These are phyloP conservation scores for Syncephalastrum monosporum DNA, from an alignment of 371 early-diverging fungal species.

Conservation along the genomic window DNA sequence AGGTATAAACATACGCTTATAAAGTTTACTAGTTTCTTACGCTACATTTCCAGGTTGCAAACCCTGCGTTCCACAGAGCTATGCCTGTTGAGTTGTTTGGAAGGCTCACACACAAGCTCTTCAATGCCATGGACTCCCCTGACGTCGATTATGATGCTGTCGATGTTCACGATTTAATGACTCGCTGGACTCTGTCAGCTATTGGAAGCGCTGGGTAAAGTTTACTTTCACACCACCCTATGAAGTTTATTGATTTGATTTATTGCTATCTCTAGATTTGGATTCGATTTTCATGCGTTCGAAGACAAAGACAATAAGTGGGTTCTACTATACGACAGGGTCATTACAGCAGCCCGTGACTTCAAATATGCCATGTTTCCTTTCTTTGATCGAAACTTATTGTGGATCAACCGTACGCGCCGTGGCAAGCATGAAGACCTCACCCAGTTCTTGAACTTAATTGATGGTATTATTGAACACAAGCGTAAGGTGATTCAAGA, in stretches of 20 bases:
- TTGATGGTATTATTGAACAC: conserved; percentile 36
- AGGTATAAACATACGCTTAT: conserved; percentile 4
- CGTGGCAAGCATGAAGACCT: conserved; percentile 27
- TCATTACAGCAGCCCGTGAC: conserved; percentile 12
- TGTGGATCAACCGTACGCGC: conserved; percentile 26
- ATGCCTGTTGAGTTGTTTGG: conserved; percentile 29
- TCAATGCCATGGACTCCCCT: conserved; percentile 12
- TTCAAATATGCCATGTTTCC: conserved; percentile 48
- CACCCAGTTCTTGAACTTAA: conserved; percentile 22
- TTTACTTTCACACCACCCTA: conserved; percentile 2
- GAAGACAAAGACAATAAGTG: conserved; percentile 9
- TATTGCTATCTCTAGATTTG: conserved; percentile 6
- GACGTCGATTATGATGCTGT: background rate
- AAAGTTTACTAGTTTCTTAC: background rate
- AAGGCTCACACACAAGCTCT: conserved; percentile 8
- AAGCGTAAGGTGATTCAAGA: conserved; percentile 24
- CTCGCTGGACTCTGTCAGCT: conserved; percentile 33
- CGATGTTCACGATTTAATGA: conserved; percentile 24
- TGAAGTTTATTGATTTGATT: conserved; percentile 7
- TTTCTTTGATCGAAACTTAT: conserved; percentile 30
- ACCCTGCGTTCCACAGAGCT: conserved; percentile 26
- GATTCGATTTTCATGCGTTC: conserved; percentile 21
- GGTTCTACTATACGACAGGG: conserved; percentile 12
- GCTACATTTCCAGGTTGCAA: conserved; percentile 13
- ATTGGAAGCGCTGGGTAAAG: conserved; percentile 22